Evolutionary conservation across 371 early-diverging fungal genomes (phyloP), one percentile per base, ranked within the genome.

Genomic region (Funneliformis caledonium): DNA sequence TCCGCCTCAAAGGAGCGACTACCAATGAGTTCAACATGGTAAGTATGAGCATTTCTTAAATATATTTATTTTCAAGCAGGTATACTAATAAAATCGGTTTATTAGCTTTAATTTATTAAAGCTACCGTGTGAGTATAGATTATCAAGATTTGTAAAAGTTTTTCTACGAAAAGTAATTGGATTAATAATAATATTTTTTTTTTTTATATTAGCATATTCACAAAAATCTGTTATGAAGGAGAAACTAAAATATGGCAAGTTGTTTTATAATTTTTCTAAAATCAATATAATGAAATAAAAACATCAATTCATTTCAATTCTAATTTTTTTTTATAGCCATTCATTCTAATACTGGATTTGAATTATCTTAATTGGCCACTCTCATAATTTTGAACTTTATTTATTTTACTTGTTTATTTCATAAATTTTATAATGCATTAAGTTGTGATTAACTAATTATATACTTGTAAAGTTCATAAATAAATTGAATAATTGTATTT

Each of bases 11-110:
- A 72, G 16, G 72, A 31, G 12, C 48, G 72, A 72, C 50, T 72
- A 72, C 72, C 72, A 31, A 72, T 31, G 22, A 72, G 50, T 33
- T 72, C 72, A 26, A 72, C 72, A 45, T 72, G 72, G 72, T 72
- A 72, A 22, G 33, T 26, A 22, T 10, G 1, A 16, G 1, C 1
- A 31, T 26, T 72, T 50, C 50, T 9, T 26, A 45, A 12, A 48
- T 10, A 12, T 47, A n/a, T 10, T 47, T 70, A 7, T 45, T 22
- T 72, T 8, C 1, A 45, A 22, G 16, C n/a, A 6, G 1, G 6
- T 10, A 31, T 43, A 8, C 8, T 60, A 60, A 60, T 37, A 33
- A 67, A 45, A 45, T n/a, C 45, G 1, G 16, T 16, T 69, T 19
- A 45, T 69, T 72, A 72, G 72, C 26, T 72, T 72, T 50, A 72